Conservation (phyloP, 2,329 filamentous ascomycete genomes). For the Phyllosticta citriasiana region DNA sequence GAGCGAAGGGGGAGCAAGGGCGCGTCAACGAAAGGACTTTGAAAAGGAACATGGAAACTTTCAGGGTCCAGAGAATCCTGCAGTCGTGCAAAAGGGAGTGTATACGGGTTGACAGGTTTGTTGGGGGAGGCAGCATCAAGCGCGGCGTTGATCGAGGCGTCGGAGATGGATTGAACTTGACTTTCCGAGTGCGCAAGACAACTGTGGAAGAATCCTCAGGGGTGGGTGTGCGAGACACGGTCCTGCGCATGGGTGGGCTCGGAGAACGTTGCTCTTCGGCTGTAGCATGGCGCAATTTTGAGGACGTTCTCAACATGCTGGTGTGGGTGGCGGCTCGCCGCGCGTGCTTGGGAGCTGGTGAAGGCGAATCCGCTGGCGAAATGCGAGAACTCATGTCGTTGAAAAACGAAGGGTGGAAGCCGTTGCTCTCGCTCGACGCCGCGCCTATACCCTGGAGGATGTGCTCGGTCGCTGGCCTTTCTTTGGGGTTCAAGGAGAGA, state of each 20-base stretch:
- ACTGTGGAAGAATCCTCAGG: constrained; percentile 2
- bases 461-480: constrained; percentile 76
- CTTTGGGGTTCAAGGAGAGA: constrained; percentile 63
- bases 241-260: constrained; percentile 19
- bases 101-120: constrained; percentile 19
- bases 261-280: constrained; percentile 22
- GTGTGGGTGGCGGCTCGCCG: constrained; percentile 19
- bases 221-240: not conserved
- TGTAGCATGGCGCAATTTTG: constrained; percentile 24
- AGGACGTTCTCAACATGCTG: constrained; percentile 19
- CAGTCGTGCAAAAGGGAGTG: constrained; percentile 25
- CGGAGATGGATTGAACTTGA: not conserved
- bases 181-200: constrained; percentile 5
- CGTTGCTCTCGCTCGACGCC: constrained; percentile 42
- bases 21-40: constrained; percentile 58
- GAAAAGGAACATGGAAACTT: constrained; percentile 53
- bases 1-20: constrained; percentile 62
- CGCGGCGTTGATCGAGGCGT: not conserved
- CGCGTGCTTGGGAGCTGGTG: constrained; percentile 19
- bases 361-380: constrained; percentile 34
- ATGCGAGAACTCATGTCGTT: constrained; percentile 32
- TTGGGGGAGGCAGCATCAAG: constrained; percentile 13
- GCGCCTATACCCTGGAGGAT: constrained; percentile 70
- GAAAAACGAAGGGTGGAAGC: constrained; percentile 27
- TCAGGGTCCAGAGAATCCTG: constrained; percentile 29